A percentile compares a stretch with the other conserved stretches of the same genome.
Conservation (phyloP, 768 basidiomycete species). For the Hypsizygus marmoreus region DNA sequence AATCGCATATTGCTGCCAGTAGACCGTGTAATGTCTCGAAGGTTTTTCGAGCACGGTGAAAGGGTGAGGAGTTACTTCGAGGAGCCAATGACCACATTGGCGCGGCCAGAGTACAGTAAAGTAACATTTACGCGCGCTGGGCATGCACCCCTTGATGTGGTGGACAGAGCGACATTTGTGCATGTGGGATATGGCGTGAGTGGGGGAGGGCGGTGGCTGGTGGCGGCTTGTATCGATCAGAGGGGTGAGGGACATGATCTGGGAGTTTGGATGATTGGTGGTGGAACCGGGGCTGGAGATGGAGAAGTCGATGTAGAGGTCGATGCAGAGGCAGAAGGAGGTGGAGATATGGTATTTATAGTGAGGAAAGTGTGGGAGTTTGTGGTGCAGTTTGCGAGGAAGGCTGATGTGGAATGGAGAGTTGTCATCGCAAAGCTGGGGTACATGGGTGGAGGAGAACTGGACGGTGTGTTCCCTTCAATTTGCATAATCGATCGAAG, state of each 20-base stretch:
- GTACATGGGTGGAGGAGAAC: constrained; percentile 54
- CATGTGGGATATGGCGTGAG: constrained; percentile 78
- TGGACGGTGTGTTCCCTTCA: constrained; percentile 55
- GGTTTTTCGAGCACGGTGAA: constrained; percentile 41
- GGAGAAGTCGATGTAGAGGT: constrained; percentile 17
- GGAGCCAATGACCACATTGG: constrained; percentile 65
- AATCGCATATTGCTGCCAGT: constrained; percentile 66
- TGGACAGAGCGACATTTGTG: constrained; percentile 55
- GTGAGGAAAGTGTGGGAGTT: constrained; percentile 74
- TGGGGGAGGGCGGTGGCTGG: constrained; percentile 72
- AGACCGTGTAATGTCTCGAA: constrained; percentile 60
- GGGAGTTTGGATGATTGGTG: constrained; percentile 67
- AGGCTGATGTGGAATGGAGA: constrained; percentile 79
- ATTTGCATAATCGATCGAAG: constrained; percentile 1
- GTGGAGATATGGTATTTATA: constrained; percentile 50
- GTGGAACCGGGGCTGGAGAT: constrained; percentile 35
- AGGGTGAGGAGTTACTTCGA: constrained; percentile 55
- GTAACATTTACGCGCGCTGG: constrained; percentile 39
- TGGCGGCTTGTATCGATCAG: constrained; percentile 76
- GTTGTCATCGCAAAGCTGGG: constrained; percentile 74
- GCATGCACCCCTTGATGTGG: constrained; percentile 42
- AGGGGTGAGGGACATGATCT: constrained; percentile 75
- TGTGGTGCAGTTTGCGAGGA: constrained; percentile 57
- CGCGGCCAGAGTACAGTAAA: constrained; percentile 42
- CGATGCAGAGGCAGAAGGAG: constrained; percentile 29